phyloP scores from a whole-genome alignment of 495 filamentous ascomycete genomes.

The Apodospora peruviana region DNA sequence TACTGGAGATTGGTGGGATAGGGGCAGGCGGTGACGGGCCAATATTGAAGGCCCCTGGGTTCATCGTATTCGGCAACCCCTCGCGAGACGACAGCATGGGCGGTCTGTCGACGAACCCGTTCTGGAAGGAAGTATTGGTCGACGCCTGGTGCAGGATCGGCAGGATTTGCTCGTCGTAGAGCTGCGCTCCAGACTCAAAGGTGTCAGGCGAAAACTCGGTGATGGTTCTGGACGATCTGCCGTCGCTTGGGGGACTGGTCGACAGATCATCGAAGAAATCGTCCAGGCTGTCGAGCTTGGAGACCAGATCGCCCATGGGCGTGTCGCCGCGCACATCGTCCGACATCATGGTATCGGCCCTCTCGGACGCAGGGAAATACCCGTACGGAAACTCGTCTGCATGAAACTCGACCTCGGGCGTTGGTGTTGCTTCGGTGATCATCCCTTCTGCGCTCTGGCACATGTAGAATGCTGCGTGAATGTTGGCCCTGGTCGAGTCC shows the following conservation, averaged over 20 bases:
- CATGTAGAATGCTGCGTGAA: conserved; percentile 95
- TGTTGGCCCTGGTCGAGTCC: conserved; percentile 75
- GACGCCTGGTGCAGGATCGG: conserved; percentile 76
- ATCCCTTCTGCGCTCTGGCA: conserved; percentile 53
- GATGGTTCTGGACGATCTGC: conserved; percentile 56
- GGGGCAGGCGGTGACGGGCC: conserved; percentile 1
- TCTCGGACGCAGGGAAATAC: conserved; percentile 60
- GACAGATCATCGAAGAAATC: conserved; percentile 79
- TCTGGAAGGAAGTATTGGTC: conserved; percentile 75
- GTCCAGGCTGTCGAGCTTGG: conserved; percentile 87
- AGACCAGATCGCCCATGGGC: conserved; percentile 75
- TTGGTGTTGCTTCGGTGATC: conserved; percentile 61
- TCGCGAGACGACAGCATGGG: conserved; percentile 35
- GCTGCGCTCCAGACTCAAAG: conserved; percentile 71
- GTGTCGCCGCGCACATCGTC: conserved; percentile 69
- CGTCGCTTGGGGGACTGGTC: conserved; percentile 48
- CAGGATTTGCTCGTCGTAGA: conserved; percentile 91
- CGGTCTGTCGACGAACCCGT: conserved; percentile 74
- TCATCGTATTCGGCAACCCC: conserved; percentile 53
- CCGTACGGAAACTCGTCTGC: conserved; percentile 79
- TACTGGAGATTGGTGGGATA: not conserved
- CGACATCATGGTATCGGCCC: conserved; percentile 87
- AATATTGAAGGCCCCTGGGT: conserved; percentile 53
- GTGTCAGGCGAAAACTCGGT: conserved; percentile 55
- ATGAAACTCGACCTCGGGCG: conserved; percentile 87